Conservation (phyloP, 2,329 filamentous ascomycete species). For the Colletotrichum aenigma region DNA sequence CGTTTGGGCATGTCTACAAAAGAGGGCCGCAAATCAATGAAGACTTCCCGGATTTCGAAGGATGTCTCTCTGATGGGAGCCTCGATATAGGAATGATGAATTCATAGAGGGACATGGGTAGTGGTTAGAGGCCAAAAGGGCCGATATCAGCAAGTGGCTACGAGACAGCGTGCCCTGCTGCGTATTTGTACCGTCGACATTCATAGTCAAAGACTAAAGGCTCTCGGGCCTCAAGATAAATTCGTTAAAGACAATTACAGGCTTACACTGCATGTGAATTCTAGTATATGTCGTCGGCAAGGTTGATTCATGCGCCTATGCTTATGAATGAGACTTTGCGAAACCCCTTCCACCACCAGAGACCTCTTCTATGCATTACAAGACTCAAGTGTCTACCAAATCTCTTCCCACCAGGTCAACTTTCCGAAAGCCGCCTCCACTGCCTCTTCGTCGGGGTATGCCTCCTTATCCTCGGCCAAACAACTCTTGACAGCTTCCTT, state of each 20-base stretch:
- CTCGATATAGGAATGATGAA: neutral
- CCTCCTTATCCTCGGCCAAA: conserved; percentile 42
- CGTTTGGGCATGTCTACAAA: neutral
- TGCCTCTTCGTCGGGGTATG: conserved; percentile 37
- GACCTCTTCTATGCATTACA: neutral
- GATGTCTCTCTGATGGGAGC: neutral
- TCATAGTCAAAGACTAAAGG: neutral
- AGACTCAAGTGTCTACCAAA: conserved; percentile 47
- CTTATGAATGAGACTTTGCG: neutral
- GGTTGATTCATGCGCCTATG: neutral
- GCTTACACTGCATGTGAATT: neutral
- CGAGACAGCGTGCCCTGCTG: neutral
- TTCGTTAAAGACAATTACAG: neutral
- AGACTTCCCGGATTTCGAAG: neutral
- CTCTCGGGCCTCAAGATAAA: neutral
- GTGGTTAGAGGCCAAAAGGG: neutral
- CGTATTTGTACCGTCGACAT: neutral
- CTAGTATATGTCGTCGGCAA: neutral
- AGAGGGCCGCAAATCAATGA: neutral
- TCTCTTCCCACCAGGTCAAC: conserved; percentile 61
- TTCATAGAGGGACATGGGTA: neutral
- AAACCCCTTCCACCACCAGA: neutral
- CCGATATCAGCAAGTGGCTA: neutral
- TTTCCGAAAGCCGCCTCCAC: conserved; percentile 36
- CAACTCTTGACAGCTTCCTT: conserved; percentile 54